Evolutionary conservation across 805 yeast genomes (phyloP).

Genomic region (Teunomyces gatunensis): DNA sequence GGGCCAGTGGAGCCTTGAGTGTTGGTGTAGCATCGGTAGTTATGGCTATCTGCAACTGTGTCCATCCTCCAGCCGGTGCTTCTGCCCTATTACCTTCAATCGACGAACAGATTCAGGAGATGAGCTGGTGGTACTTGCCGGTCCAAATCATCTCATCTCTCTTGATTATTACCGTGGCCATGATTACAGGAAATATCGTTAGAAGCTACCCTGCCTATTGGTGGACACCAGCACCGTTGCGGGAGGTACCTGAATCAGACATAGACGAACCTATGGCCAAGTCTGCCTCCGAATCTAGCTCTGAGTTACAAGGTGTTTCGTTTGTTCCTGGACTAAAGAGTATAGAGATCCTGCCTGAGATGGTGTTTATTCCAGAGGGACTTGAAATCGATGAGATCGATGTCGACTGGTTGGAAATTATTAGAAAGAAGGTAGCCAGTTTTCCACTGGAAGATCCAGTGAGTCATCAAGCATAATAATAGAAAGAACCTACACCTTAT

Average conservation of each 20-base stretch:
- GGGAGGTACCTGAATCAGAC: slow-evolving; percentile 2
- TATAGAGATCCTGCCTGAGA: slow-evolving; percentile 17
- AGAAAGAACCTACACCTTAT: neutral
- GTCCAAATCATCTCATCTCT: slow-evolving; percentile 49
- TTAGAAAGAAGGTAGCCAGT: neutral
- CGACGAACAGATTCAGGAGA: slow-evolving; percentile 40
- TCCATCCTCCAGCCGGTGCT: slow-evolving; percentile 76
- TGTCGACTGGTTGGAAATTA: slow-evolving; percentile 23
- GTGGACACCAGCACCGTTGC: slow-evolving; percentile 46
- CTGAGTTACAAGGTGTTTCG: slow-evolving; percentile 10
- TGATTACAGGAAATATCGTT: slow-evolving; percentile 51
- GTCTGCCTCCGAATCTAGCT: neutral
- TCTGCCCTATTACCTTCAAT: slow-evolving; percentile 57
- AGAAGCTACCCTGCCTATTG: slow-evolving; percentile 57
- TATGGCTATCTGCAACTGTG: slow-evolving; percentile 53
- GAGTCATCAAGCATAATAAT: neutral
- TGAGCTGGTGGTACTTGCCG: slow-evolving; percentile 70
- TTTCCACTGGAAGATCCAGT: neutral
- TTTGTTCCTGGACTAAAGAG: slow-evolving; percentile 10
- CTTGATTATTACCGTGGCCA: slow-evolving; percentile 49
- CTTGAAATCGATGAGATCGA: slow-evolving; percentile 24
- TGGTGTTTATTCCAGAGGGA: slow-evolving; percentile 21
- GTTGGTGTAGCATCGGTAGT: slow-evolving; percentile 53
- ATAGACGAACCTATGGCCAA: neutral
- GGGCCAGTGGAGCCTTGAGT: slow-evolving; percentile 57